Percentiles rank a stretch among this genome's conserved stretches.
These are phyloP conservation scores for Holtermanniella nyarrowii DNA, from an alignment of 768 basidiomycete genomes.

Conservation along the genomic window DNA sequence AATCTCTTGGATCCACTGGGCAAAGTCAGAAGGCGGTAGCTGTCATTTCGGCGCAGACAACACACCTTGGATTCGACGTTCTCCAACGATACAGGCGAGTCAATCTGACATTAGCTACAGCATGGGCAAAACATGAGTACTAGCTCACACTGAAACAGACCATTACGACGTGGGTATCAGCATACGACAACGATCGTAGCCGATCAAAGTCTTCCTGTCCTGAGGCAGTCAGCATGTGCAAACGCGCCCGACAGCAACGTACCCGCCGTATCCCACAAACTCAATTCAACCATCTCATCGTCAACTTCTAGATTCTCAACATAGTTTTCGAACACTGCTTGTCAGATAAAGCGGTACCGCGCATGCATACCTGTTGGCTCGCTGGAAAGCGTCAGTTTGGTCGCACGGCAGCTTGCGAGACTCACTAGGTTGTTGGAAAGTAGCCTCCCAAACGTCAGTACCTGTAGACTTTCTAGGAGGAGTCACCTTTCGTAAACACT, in stretches of 20 bases:
- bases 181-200: conserved; percentile 84
- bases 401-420: neutral
- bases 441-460: conserved; percentile 66
- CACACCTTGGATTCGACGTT: conserved; percentile 85
- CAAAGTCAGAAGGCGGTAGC: neutral
- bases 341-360: conserved; percentile 48
- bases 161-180: conserved; percentile 93
- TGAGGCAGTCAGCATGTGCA: conserved; percentile 1
- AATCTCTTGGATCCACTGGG: conserved; percentile 86
- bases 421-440: conserved; percentile 74
- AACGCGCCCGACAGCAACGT: conserved; percentile 24
- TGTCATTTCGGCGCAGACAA: neutral
- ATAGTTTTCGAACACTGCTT: conserved; percentile 94
- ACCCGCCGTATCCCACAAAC: conserved; percentile 98
- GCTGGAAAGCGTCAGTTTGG: conserved; percentile 8
- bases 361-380: conserved; percentile 31
- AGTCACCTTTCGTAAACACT: conserved; percentile 36
- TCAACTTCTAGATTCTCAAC: conserved; percentile 82
- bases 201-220: conserved; percentile 58
- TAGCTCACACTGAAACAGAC: conserved; percentile 78
- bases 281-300: conserved; percentile 76
- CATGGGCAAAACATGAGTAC: neutral
- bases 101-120: conserved; percentile 50
- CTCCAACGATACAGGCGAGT: conserved; percentile 88
- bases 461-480: conserved; percentile 8